Conservation (phyloP, 2,329 filamentous ascomycete genomes). For the Pseudogymnoascus verrucosus region DNA sequence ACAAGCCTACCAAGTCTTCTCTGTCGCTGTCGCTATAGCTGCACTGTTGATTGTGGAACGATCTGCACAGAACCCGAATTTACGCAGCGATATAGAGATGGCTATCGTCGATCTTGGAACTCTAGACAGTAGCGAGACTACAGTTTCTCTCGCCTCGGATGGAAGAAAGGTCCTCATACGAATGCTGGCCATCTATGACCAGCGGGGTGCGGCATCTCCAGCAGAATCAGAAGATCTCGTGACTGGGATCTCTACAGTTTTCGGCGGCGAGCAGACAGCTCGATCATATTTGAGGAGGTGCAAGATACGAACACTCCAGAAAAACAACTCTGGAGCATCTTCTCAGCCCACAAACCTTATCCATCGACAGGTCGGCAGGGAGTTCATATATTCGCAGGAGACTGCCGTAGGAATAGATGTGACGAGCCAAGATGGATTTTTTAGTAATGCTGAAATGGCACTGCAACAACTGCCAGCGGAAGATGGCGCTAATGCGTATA, state of each 20-base stretch:
- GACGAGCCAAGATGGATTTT: background rate
- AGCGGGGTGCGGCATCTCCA: conserved; percentile 16
- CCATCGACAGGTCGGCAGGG: background rate
- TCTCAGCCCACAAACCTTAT: background rate
- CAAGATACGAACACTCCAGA: background rate
- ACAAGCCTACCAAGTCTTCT: conserved; percentile 25
- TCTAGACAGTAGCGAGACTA: conserved; percentile 16
- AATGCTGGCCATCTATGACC: conserved; percentile 23
- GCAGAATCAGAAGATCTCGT: conserved; percentile 20
- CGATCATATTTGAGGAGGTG: conserved; percentile 18
- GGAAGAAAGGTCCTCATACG: conserved; percentile 22
- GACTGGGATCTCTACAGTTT: conserved; percentile 21
- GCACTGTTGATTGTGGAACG: conserved; percentile 24
- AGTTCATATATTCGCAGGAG: background rate
- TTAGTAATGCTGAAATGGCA: background rate
- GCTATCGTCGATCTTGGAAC: conserved; percentile 21
- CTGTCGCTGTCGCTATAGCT: conserved; percentile 23
- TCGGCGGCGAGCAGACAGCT: conserved; percentile 23
- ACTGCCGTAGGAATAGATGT: background rate
- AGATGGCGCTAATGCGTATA: background rate
- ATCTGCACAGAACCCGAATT: conserved; percentile 18
- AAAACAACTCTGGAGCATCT: background rate
- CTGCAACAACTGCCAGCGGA: background rate
- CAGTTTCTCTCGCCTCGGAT: conserved; percentile 14
- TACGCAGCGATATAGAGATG: conserved; percentile 22